phyloP scores from a whole-genome alignment of 139 green algal species.

The Auxenochlorella protothecoides region DNA sequence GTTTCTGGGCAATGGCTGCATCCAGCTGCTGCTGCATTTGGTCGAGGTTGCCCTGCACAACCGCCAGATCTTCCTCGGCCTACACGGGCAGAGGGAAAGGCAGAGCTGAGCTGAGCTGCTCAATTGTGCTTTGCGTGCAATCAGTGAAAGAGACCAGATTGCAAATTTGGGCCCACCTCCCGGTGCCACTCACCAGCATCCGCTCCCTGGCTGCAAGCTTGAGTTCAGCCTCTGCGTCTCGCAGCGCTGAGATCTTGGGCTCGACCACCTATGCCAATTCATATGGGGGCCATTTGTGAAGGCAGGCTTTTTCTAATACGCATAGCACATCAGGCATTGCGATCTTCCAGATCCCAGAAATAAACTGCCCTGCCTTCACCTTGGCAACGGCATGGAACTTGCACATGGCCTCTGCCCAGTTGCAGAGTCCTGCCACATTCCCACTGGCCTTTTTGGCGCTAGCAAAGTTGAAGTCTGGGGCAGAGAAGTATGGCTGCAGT shows the following conservation, averaged over 20 bases:
- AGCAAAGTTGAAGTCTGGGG: constrained; percentile 88
- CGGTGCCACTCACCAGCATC: background rate
- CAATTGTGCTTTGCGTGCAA: background rate
- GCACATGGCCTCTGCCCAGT: constrained; percentile 88
- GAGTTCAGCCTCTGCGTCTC: constrained; percentile 72
- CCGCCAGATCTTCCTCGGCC: constrained; percentile 77
- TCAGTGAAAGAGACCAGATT: background rate
- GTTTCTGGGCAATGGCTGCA: constrained; percentile 83
- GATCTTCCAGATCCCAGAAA: background rate
- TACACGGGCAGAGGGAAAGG: background rate
- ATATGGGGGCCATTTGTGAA: constrained; percentile 5
- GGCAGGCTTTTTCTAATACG: background rate
- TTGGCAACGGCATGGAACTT: constrained; percentile 86
- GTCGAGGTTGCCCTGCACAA: constrained; percentile 82
- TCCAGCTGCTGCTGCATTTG: constrained; percentile 90
- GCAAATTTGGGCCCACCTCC: background rate
- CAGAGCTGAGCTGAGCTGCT: background rate
- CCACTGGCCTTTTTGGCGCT: constrained; percentile 70
- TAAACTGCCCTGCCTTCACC: constrained; percentile 2
- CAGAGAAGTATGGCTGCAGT: constrained; percentile 73
- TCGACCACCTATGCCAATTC: constrained; percentile 58
- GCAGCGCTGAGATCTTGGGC: constrained; percentile 84
- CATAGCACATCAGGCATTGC: background rate
- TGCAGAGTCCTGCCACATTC: constrained; percentile 84
- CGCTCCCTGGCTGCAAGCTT: constrained; percentile 70